phyloP scores from a whole-genome alignment of 371 early-diverging fungal genomes.

The Saksenaea vasiformis region DNA sequence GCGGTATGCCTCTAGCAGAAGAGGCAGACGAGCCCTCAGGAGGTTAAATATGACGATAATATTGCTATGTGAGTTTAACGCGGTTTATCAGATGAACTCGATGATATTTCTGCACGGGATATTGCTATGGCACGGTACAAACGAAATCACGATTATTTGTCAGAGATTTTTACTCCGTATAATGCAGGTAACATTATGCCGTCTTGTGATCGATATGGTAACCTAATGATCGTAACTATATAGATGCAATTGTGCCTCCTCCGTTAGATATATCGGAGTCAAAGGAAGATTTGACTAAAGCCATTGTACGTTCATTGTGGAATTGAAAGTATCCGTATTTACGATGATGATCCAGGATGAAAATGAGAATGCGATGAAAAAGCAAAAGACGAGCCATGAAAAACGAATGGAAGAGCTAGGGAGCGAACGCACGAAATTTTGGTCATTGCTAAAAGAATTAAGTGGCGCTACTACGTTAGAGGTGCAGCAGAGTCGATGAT shows the following conservation, averaged over 20 bases:
- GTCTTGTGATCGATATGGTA: not conserved
- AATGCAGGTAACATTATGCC: constrained; percentile 48
- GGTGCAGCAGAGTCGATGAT: constrained; percentile 21
- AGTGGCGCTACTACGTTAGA: constrained; percentile 44
- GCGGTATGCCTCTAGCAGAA: constrained; percentile 6
- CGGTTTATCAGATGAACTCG: constrained; percentile 64
- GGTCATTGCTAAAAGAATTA: constrained; percentile 40
- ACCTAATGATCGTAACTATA: not conserved
- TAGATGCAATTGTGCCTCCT: constrained; percentile 34
- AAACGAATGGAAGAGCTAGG: constrained; percentile 38
- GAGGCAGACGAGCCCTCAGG: constrained; percentile 28
- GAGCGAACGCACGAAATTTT: constrained; percentile 40
- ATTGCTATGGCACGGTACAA: constrained; percentile 80
- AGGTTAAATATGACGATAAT: constrained; percentile 8
- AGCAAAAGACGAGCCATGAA: constrained; percentile 31
- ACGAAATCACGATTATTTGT: constrained; percentile 79
- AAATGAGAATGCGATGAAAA: constrained; percentile 28
- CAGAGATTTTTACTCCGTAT: constrained; percentile 77
- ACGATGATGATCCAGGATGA: constrained; percentile 24
- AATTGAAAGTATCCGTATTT: constrained; percentile 5
- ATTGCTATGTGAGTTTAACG: not conserved
- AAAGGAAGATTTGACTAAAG: constrained; percentile 38
- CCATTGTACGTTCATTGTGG: constrained; percentile 23
- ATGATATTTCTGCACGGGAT: constrained; percentile 64
- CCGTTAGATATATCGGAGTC: constrained; percentile 33